phyloP scores from a whole-genome alignment of 2,329 filamentous ascomycete species.

The Xylariaceae sp. region DNA sequence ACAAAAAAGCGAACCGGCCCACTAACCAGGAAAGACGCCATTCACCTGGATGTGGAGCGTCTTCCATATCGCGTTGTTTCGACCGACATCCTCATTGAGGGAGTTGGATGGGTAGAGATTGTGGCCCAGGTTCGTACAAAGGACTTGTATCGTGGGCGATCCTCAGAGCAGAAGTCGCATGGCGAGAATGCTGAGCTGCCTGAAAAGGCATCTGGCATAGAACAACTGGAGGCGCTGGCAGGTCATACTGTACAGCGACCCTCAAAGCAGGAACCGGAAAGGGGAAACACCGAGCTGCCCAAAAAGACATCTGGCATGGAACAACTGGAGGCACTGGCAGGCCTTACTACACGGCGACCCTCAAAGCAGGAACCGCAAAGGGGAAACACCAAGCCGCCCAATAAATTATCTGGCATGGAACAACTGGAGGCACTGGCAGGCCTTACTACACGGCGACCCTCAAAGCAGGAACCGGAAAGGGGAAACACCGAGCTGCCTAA shows the following conservation, averaged over 20 bases:
- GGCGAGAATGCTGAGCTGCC: conserved; percentile 18
- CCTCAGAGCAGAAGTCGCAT: conserved; percentile 6
- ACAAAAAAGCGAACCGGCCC: conserved; percentile 75
- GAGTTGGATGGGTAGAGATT: conserved; percentile 89
- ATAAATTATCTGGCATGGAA: conserved; percentile 23
- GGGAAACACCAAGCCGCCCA: conserved; percentile 17
- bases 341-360: no score
- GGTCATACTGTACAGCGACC: no score
- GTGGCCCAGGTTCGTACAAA: conserved; percentile 71
- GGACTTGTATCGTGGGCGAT: conserved; percentile 36
- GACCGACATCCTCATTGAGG: conserved; percentile 83
- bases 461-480: conserved; percentile 8
- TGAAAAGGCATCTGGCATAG: conserved; percentile 21
- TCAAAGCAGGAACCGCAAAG: conserved; percentile 8
- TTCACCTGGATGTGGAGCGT: conserved; percentile 59
- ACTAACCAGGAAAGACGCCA: conserved; percentile 59
- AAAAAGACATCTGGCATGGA: conserved; percentile 23
- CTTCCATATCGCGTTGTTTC: conserved; percentile 78
- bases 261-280: conserved; percentile 6
- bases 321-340: no score
- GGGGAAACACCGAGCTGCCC: conserved; percentile 17
- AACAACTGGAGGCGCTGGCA: conserved; percentile 5
- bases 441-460: no score
- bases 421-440: no score
- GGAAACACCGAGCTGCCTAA: conserved; percentile 18